Evolutionary conservation across 441 rosid genomes (phyloP).

Genomic region (Gossypium davidsonii): DNA sequence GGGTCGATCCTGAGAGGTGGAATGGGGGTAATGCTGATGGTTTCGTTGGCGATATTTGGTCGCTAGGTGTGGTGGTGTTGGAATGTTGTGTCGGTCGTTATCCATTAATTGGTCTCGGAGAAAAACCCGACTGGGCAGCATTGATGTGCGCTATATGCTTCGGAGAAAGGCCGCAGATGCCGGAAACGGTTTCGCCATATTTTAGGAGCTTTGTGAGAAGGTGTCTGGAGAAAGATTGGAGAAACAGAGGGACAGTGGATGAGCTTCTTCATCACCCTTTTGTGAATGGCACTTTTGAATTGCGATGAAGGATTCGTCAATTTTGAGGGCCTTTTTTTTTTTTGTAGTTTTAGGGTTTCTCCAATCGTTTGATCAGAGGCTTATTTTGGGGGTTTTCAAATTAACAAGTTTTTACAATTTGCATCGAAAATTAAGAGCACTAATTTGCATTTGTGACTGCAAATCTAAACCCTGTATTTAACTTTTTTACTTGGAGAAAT

Average conservation of each 20-base stretch:
- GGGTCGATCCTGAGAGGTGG: slow-evolving; percentile 43
- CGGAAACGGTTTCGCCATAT: slow-evolving; percentile 36
- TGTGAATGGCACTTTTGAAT: slow-evolving; percentile 17
- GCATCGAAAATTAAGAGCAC: no score
- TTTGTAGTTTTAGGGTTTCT: not conserved
- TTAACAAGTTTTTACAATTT: no score
- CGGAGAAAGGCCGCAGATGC: slow-evolving; percentile 36
- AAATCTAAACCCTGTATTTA: no score
- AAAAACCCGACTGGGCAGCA: slow-evolving; percentile 55
- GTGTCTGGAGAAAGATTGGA: slow-evolving; percentile 63
- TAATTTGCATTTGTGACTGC: no score
- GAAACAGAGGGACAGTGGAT: slow-evolving; percentile 39
- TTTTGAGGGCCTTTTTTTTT: not conserved
- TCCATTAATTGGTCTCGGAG: slow-evolving; percentile 39
- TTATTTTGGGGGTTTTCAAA: no score
- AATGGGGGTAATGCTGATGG: slow-evolving; percentile 26
- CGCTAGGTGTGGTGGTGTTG: slow-evolving; percentile 38
- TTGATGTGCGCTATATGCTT: slow-evolving; percentile 50
- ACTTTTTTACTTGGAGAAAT: no score
- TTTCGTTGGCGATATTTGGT: slow-evolving; percentile 42
- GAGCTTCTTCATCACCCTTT: slow-evolving; percentile 53
- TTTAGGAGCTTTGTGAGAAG: slow-evolving; percentile 34
- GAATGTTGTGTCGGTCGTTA: slow-evolving; percentile 40
- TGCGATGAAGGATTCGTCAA: not conserved
- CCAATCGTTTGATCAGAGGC: not conserved